Conservation (phyloP, 331 rosid genomes). For the Malus hybrid region DNA sequence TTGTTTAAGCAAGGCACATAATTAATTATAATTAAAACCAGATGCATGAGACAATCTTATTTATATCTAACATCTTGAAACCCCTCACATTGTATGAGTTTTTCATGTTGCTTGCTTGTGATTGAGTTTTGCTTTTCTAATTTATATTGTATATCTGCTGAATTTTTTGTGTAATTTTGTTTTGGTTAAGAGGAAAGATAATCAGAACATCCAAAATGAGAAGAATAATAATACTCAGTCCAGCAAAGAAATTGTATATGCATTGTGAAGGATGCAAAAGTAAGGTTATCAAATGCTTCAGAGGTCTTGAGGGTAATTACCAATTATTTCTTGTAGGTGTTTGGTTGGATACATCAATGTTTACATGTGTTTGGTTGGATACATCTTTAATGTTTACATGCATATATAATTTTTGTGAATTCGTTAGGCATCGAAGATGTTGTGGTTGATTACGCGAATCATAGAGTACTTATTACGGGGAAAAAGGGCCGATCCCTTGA, state of each 20-base stretch:
- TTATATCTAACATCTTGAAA: neutral
- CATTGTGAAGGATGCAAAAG: conserved; percentile 68
- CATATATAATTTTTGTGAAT: neutral
- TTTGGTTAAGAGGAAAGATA: neutral
- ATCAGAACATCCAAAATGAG: neutral
- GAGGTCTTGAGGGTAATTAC: conserved; percentile 37
- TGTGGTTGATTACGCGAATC: conserved; percentile 6
- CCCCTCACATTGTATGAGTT: neutral
- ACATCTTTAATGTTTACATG: neutral
- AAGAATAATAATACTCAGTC: neutral
- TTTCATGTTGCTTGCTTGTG: neutral
- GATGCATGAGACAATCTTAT: neutral
- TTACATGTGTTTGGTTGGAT: neutral
- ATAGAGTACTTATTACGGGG: conserved; percentile 13
- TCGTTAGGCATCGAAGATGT: conserved; percentile 21
- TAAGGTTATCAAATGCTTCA: conserved; percentile 52
- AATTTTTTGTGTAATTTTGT: neutral
- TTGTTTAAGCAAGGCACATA: neutral
- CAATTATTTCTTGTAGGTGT: neutral
- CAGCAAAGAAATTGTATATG: conserved; percentile 32
- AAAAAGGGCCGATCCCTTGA: conserved; percentile 12
- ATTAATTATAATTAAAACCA: neutral
- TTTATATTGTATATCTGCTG: neutral
- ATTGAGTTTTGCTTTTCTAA: neutral
- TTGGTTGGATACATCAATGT: neutral